Conservation (phyloP, 805 yeast species). For the Pichia ethanolica region DNA sequence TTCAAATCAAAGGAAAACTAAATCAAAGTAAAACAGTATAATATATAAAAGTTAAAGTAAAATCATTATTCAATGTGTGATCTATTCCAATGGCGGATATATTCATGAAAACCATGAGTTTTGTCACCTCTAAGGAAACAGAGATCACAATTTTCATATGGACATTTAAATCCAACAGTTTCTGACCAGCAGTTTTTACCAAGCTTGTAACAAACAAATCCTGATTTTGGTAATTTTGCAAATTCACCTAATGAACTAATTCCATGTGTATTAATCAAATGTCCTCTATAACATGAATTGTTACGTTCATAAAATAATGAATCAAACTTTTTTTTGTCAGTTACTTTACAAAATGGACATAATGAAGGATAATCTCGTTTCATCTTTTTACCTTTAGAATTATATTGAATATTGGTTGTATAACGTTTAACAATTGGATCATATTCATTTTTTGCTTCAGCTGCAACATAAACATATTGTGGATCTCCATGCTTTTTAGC, state of each 20-base stretch:
- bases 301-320: slow-evolving; percentile 12
- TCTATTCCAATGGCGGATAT: slow-evolving; percentile 11
- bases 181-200: slow-evolving; percentile 8
- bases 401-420: not conserved
- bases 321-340: not conserved
- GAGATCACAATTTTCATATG: slow-evolving; percentile 4
- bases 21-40: no score
- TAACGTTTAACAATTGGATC: slow-evolving; percentile 10
- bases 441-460: slow-evolving; percentile 3
- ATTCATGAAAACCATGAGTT: slow-evolving; percentile 13
- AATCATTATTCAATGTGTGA: not conserved
- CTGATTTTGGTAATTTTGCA: slow-evolving; percentile 6
- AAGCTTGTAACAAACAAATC: slow-evolving; percentile 7
- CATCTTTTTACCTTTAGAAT: slow-evolving; percentile 6
- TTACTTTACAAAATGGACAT: slow-evolving; percentile 8
- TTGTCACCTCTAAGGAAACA: slow-evolving; percentile 10
- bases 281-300: slow-evolving; percentile 15
- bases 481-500: slow-evolving; percentile 3
- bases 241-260: slow-evolving; percentile 9
- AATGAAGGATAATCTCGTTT: slow-evolving; percentile 10
- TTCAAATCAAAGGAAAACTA: not conserved
- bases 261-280: slow-evolving; percentile 14
- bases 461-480: slow-evolving; percentile 6
- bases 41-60: not conserved
- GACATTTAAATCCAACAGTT: slow-evolving; percentile 5